Base-by-base conservation (phyloP, 2,329 filamentous ascomycete genomes). In the Anisogramma anomala region DNA sequence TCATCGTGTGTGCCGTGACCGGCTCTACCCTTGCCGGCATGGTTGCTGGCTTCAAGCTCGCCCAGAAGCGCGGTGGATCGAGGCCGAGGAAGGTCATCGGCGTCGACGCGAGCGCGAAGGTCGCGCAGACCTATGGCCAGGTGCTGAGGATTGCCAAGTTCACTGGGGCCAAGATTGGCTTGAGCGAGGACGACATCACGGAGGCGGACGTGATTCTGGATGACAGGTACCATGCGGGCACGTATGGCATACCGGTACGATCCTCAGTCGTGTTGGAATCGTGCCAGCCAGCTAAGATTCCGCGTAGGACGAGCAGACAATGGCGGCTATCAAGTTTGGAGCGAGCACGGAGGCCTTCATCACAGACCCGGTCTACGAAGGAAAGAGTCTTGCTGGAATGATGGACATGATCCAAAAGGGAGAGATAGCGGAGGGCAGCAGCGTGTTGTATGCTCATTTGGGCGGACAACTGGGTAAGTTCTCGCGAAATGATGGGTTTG, bases 341-440 rank as follows among this genome's bases (percentile, higher is more conserved):
- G 81, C 81, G 0, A 58, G 64, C 44, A 82, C 74, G 1, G 82
- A 85, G 62, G 81, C 72, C 0, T 78, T 85, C 51, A 81, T 85
- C 48, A 84, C 79, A 0, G 81, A 85, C 53, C 81, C 80, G 0
- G 81, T 85, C 1, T 85, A 85, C 52, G 80, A 84, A 60, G 82
- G 82, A 1, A 85, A 85, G 70, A 82, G 75, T 50, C 61, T 85
- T 56, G 79, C 79, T 3, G 81, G 80, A 0, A 70, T 84, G 77
- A 73, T 84, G 50, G 77, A 79, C 54, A 61, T 84, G 63, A 73
- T 83, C 14, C 69, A 63, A 48, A 73, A 69, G 37, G 78, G 72
- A 0, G 73, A 32, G 55, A 76, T 84, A 43, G 30, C 55, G 0
- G 58, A 60, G 3, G 68, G 68, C 0, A 75, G 74, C n/a, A 82